Percentiles rank a stretch among this genome's conserved stretches.
phyloP scores from a whole-genome alignment of 1,139 yeast species.

The Debaryomyces psychrophilus region DNA sequence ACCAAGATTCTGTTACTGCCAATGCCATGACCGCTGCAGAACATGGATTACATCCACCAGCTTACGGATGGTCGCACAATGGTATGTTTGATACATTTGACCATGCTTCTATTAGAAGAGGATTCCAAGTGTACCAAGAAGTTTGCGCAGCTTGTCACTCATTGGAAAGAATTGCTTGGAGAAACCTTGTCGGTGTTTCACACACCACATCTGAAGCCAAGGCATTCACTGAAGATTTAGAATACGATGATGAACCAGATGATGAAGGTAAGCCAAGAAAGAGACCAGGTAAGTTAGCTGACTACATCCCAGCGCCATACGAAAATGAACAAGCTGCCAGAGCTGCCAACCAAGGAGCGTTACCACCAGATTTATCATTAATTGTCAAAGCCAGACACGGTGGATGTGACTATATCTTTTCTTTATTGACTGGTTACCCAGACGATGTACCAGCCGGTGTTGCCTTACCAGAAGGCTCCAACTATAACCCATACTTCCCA shows the following conservation, averaged over 20 bases:
- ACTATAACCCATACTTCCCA: slow-evolving; percentile 99
- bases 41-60: slow-evolving; percentile 97
- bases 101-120: slow-evolving; percentile 97
- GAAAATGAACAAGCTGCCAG: slow-evolving; percentile 99
- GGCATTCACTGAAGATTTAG: slow-evolving; percentile 94
- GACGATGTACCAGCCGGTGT: slow-evolving; percentile 99
- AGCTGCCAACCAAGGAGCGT: slow-evolving; percentile 99
- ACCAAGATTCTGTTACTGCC: slow-evolving; percentile 81
- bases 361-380: slow-evolving; percentile 96
- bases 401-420: slow-evolving; percentile 92
- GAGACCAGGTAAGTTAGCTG: slow-evolving; percentile 98
- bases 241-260: slow-evolving; percentile 98
- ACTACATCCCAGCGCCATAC: slow-evolving; percentile 92
- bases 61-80: slow-evolving; percentile 90
- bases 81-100: slow-evolving; percentile 93
- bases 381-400: slow-evolving; percentile 99
- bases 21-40: slow-evolving; percentile 99
- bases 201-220: slow-evolving; percentile 90
- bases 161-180: slow-evolving; percentile 96
- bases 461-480: slow-evolving; percentile 84
- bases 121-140: slow-evolving; percentile 98
- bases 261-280: slow-evolving; percentile 98
- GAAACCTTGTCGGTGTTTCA: slow-evolving; percentile 95
- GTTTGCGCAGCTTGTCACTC: slow-evolving; percentile 99
- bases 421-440: slow-evolving; percentile 97